Conservation (phyloP, 768 basidiomycete species). For the Trametes elegans region DNA sequence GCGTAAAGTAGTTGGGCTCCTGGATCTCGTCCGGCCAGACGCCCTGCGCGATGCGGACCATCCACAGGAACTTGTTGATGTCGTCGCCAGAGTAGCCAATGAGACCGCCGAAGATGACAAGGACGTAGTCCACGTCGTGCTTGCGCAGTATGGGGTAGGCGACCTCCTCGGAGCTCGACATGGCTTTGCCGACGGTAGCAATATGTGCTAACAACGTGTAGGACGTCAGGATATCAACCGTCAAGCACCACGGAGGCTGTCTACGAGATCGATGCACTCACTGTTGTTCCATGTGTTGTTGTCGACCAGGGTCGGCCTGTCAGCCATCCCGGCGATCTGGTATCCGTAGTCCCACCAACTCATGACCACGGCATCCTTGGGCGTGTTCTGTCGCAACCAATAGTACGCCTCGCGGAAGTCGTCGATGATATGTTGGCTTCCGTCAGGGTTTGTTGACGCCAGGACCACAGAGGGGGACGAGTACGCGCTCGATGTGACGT, state of each 20-base stretch:
- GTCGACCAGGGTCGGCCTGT: conserved; percentile 92
- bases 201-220: conserved; percentile 69
- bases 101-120: conserved; percentile 96
- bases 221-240: not conserved
- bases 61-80: conserved; percentile 99
- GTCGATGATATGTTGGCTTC: conserved; percentile 92
- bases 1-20: conserved; percentile 92
- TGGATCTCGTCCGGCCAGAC: conserved; percentile 99
- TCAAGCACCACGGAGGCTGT: not conserved
- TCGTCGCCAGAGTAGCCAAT: conserved; percentile 98
- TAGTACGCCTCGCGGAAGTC: conserved; percentile 99
- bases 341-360: conserved; percentile 99
- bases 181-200: conserved; percentile 98
- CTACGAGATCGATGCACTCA: conserved; percentile 37
- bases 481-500: conserved; percentile 92
- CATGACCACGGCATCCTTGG: conserved; percentile 91
- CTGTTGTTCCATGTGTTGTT: conserved; percentile 99
- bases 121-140: conserved; percentile 96
- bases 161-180: conserved; percentile 91
- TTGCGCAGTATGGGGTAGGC: conserved; percentile 96
- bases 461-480: conserved; percentile 98
- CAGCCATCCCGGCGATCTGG: conserved; percentile 99
- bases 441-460: conserved; percentile 75
- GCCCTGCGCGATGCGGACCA: conserved; percentile 92
- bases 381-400: conserved; percentile 95